Percentiles rank a stretch among this genome's conserved stretches.
These are phyloP conservation scores for Boeremia exigua DNA, from an alignment of 2,329 filamentous ascomycete genomes.

Conservation along the genomic window DNA sequence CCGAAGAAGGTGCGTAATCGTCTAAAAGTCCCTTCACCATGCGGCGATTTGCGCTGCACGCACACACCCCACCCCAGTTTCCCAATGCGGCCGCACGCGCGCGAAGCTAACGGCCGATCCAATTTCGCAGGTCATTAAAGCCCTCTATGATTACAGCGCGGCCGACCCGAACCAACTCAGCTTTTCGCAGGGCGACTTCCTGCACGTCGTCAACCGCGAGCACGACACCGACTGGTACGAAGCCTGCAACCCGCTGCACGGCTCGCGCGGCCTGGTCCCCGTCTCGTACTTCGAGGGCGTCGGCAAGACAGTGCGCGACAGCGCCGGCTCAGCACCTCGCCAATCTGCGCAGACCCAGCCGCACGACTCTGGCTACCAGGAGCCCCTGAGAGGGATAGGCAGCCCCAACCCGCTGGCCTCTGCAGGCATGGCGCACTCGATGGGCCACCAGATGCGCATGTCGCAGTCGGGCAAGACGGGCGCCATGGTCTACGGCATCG, in stretches of 20 bases:
- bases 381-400: slow-evolving; percentile 47
- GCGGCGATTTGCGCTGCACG: background rate
- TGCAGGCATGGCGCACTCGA: slow-evolving; percentile 23
- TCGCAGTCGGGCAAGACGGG: slow-evolving; percentile 63
- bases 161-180: slow-evolving; percentile 72
- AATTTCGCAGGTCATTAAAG: slow-evolving; percentile 82
- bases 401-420: slow-evolving; percentile 42
- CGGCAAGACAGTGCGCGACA: slow-evolving; percentile 90
- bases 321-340: slow-evolving; percentile 58
- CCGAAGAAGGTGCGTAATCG: slow-evolving; percentile 78
- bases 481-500: slow-evolving; percentile 94
- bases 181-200: slow-evolving; percentile 95
- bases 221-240: slow-evolving; percentile 98
- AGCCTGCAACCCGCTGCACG: slow-evolving; percentile 92
- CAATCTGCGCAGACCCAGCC: slow-evolving; percentile 61
- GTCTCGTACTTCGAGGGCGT: slow-evolving; percentile 93
- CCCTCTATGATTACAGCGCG: slow-evolving; percentile 93
- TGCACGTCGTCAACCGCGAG: slow-evolving; percentile 96
- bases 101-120: slow-evolving; percentile 32
- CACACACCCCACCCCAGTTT: slow-evolving; percentile 17
- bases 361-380: slow-evolving; percentile 91
- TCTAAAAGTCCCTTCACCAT: background rate
- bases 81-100: slow-evolving; percentile 26
- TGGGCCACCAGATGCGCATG: slow-evolving; percentile 41
- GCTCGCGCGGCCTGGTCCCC: slow-evolving; percentile 88